Percentiles rank a stretch among this genome's conserved stretches.
Conservation (phyloP, 2,329 filamentous ascomycete species). For the Pyrenophora seminiperda region DNA sequence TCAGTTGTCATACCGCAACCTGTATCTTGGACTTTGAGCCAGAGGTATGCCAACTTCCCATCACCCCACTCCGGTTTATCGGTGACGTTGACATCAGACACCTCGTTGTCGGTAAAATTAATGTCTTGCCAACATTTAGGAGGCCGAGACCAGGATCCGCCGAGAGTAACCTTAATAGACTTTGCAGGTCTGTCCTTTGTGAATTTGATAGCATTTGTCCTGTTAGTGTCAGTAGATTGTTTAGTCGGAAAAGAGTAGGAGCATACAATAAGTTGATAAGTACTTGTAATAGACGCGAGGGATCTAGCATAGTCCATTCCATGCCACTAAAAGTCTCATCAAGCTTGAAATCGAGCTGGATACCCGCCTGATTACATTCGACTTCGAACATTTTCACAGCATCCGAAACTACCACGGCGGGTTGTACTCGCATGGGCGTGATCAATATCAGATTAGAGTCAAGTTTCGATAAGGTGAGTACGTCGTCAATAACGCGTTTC, state of each 20-base stretch:
- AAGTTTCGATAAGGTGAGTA: slow-evolving; percentile 45
- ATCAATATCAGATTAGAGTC: slow-evolving; percentile 37
- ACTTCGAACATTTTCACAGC: slow-evolving; percentile 39
- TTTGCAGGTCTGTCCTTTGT: slow-evolving; percentile 45
- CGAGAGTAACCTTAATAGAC: slow-evolving; percentile 47
- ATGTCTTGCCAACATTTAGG: slow-evolving; percentile 22
- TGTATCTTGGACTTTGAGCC: slow-evolving; percentile 46
- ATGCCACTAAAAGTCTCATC: slow-evolving; percentile 49
- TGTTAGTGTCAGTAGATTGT: slow-evolving; percentile 30
- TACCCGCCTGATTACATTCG: slow-evolving; percentile 40
- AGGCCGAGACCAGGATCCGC: slow-evolving; percentile 33
- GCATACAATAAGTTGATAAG: slow-evolving; percentile 37
- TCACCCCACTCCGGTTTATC: slow-evolving; percentile 37
- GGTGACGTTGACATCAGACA: slow-evolving; percentile 7
- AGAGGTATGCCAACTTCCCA: slow-evolving; percentile 44
- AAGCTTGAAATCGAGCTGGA: slow-evolving; percentile 46
- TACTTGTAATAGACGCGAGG: slow-evolving; percentile 34
- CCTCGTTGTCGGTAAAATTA: slow-evolving; percentile 20
- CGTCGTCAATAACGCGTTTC: slow-evolving; percentile 49
- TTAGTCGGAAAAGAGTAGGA: slow-evolving; percentile 25
- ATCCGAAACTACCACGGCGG: slow-evolving; percentile 27
- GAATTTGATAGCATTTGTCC: slow-evolving; percentile 41
- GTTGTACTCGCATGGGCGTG: slow-evolving; percentile 31
- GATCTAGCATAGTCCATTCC: slow-evolving; percentile 39
- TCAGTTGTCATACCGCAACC: slow-evolving; percentile 48